A percentile compares a stretch with the other conserved stretches of the same genome.
Conservation (phyloP, 2,329 filamentous ascomycete species). For the Penicillium janthinellum region DNA sequence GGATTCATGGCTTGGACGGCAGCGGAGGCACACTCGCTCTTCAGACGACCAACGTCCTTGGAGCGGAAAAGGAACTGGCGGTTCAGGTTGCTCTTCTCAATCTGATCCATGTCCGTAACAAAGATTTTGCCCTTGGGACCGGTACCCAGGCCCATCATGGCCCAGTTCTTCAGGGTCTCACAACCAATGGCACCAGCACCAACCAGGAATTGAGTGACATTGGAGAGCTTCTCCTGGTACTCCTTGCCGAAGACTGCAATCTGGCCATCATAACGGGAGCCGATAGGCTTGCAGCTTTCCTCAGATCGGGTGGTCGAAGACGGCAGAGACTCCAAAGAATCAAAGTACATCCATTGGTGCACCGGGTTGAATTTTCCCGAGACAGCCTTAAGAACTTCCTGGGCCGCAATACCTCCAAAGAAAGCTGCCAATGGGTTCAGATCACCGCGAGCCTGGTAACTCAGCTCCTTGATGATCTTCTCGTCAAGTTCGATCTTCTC, state of each 20-base stretch:
- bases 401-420: constrained; percentile 89
- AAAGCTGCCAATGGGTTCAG: constrained; percentile 90
- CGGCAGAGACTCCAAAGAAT: constrained; percentile 94
- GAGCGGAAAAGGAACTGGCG: constrained; percentile 93
- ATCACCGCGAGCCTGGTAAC: constrained; percentile 91
- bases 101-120: constrained; percentile 97
- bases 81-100: constrained; percentile 98
- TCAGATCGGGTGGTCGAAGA: constrained; percentile 73
- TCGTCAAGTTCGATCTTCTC: constrained; percentile 84
- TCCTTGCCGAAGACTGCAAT: constrained; percentile 94
- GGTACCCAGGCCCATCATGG: constrained; percentile 92
- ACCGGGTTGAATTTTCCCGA: constrained; percentile 98
- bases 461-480: constrained; percentile 88
- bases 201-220: constrained; percentile 89
- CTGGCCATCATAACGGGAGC: constrained; percentile 91
- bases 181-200: constrained; percentile 97
- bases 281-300: constrained; percentile 82
- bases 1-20: constrained; percentile 97
- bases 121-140: constrained; percentile 86
- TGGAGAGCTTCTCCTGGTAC: constrained; percentile 90
- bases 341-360: constrained; percentile 94
- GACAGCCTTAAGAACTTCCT: constrained; percentile 94
- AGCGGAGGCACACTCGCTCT: constrained; percentile 89
- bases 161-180: constrained; percentile 99
- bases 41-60: constrained; percentile 91